phyloP scores from a whole-genome alignment of 768 basidiomycete genomes.

The Leucocoprinus leucothites region DNA sequence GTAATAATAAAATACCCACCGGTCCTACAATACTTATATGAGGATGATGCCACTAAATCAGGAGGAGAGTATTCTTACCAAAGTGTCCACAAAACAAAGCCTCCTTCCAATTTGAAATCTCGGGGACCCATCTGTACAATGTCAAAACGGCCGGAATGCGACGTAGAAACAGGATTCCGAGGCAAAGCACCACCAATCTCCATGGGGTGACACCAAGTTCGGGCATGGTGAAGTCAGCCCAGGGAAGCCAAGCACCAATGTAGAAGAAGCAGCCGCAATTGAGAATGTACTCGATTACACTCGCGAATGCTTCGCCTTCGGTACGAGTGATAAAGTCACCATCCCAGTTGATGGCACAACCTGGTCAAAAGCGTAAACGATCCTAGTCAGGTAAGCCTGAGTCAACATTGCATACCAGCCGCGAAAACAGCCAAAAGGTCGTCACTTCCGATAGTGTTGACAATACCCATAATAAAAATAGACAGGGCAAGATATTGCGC shows the following conservation, averaged over 20 bases:
- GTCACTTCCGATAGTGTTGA: conserved; percentile 78
- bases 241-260: conserved; percentile 86
- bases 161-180: conserved; percentile 70
- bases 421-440: conserved; percentile 90
- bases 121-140: conserved; percentile 83
- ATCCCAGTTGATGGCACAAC: conserved; percentile 91
- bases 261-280: conserved; percentile 82
- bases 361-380: conserved; percentile 29
- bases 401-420: conserved; percentile 43
- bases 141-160: conserved; percentile 77
- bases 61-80: conserved; percentile 38
- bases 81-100: conserved; percentile 93
- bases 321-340: conserved; percentile 76
- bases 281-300: conserved; percentile 84
- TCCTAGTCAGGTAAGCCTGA: not conserved
- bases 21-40: not conserved
- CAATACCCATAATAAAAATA: conserved; percentile 74
- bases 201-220: conserved; percentile 65
- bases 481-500: conserved; percentile 79
- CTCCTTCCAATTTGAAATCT: conserved; percentile 80
- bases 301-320: conserved; percentile 84
- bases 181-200: conserved; percentile 67
- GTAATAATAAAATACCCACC: not conserved
- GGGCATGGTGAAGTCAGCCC: conserved; percentile 51
- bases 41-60: not conserved